phyloP scores from a whole-genome alignment of 179 eudicot genomes.

The Patellifolia procumbens region DNA sequence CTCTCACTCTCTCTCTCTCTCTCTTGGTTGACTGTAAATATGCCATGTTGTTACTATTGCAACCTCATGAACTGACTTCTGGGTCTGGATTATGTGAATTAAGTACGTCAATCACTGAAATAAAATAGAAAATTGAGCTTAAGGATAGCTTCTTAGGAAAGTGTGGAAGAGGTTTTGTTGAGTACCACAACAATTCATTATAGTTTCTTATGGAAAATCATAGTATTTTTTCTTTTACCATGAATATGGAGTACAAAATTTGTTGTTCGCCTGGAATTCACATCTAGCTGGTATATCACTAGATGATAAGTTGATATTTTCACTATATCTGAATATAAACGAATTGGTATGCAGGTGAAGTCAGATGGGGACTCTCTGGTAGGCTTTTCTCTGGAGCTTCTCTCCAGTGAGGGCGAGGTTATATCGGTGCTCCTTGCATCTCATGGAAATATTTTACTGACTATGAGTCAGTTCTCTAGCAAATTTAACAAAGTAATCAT shows the following conservation, averaged over 20 bases:
- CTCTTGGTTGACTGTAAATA: not conserved
- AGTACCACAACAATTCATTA: not conserved
- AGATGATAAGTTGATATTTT: not conserved
- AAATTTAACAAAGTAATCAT: slow-evolving; percentile 55
- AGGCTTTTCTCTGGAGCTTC: slow-evolving; percentile 66
- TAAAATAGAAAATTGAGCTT: not conserved
- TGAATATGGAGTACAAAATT: not conserved
- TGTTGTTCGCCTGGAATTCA: not conserved
- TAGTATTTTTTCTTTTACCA: not conserved
- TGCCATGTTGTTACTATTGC: not conserved
- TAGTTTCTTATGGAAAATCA: not conserved
- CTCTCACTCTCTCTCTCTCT: not conserved
- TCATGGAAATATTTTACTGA: slow-evolving; percentile 48
- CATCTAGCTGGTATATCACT: not conserved
- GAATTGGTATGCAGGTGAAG: slow-evolving; percentile 55
- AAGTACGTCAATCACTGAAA: not conserved
- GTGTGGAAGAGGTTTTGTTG: not conserved
- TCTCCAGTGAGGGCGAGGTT: slow-evolving; percentile 39
- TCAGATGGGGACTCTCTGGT: slow-evolving; percentile 65
- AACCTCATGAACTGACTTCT: not conserved
- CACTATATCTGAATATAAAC: not conserved
- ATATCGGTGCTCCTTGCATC: slow-evolving; percentile 67
- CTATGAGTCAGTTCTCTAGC: slow-evolving; percentile 53
- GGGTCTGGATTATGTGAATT: slow-evolving; percentile 4
- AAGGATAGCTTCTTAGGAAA: not conserved